phyloP scores from a whole-genome alignment of 1,284 basidiomycete species.

The Fomitiporia mediterranea region DNA sequence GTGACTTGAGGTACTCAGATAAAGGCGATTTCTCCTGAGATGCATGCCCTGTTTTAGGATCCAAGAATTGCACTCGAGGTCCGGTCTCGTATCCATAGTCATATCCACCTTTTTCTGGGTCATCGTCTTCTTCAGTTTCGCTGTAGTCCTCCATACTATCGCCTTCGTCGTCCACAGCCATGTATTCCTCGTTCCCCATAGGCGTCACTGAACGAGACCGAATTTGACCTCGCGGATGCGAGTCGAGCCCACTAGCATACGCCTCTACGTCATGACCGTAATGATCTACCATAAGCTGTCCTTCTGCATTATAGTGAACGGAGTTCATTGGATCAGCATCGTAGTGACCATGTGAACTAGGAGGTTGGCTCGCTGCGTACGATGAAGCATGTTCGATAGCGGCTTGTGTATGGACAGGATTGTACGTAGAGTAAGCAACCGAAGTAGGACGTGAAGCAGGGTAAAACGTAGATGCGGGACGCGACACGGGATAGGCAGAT shows the following conservation, averaged over 20 bases:
- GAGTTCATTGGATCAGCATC: not conserved
- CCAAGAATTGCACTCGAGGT: conserved; percentile 10
- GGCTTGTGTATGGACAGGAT: not conserved
- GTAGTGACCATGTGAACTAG: conserved; percentile 16
- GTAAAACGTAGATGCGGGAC: conserved; percentile 10
- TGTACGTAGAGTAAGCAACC: conserved; percentile 11
- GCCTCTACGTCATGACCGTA: conserved; percentile 53
- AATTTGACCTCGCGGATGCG: conserved; percentile 44
- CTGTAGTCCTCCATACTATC: conserved; percentile 45
- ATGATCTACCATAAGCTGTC: conserved; percentile 27
- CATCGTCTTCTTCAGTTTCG: conserved; percentile 23
- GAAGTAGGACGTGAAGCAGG: conserved; percentile 13
- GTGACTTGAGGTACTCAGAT: conserved; percentile 35
- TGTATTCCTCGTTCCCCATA: conserved; percentile 65
- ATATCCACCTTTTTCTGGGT: conserved; percentile 31
- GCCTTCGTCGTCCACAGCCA: conserved; percentile 40
- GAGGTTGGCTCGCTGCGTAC: conserved; percentile 23
- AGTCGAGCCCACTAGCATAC: conserved; percentile 55
- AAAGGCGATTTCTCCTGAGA: conserved; percentile 29
- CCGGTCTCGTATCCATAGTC: conserved; percentile 25
- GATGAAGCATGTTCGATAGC: conserved; percentile 5
- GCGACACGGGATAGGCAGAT: conserved; percentile 17
- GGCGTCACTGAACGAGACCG: conserved; percentile 72
- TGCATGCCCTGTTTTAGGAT: not conserved
- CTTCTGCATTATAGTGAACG: conserved; percentile 10